Percentiles rank a stretch among this genome's conserved stretches.
These are phyloP conservation scores for Syzygium oleosum DNA, from an alignment of 345 rosid species.

Conservation along the genomic window DNA sequence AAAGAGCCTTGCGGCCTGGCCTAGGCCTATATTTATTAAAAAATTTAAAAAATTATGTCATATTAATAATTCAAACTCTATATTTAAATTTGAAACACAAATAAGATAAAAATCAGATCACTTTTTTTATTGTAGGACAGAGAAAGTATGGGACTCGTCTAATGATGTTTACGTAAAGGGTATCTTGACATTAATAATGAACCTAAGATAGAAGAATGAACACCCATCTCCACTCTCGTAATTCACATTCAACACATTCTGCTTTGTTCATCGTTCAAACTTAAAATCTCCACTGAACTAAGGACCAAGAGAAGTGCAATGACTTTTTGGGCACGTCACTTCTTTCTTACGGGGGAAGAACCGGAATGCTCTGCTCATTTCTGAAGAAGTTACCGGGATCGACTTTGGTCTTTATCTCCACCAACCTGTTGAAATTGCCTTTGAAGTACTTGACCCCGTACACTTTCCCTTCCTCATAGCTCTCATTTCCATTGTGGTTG, in stretches of 20 bases:
- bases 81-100: too few species aligned
- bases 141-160: too few species aligned
- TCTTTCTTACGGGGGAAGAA: neutral
- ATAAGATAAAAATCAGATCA: too few species aligned
- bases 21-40: too few species aligned
- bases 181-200: too few species aligned
- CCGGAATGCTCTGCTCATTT: slow-evolving; percentile 64
- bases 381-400: slow-evolving; percentile 52
- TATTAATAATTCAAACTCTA: too few species aligned
- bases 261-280: neutral
- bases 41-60: too few species aligned
- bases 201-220: neutral
- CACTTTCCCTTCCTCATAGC: slow-evolving; percentile 17
- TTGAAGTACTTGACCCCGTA: slow-evolving; percentile 51
- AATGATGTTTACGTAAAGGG: too few species aligned
- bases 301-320: neutral
- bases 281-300: neutral
- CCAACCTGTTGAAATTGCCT: slow-evolving; percentile 43
- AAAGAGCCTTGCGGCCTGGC: too few species aligned
- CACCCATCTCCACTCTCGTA: neutral
- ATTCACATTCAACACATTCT: neutral
- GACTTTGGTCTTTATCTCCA: slow-evolving; percentile 34
- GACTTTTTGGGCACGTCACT: neutral
- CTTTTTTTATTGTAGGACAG: too few species aligned
- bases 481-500: slow-evolving; percentile 12